Conservation (phyloP, 2,329 filamentous ascomycete genomes). For the Coniochaeta sp. region DNA sequence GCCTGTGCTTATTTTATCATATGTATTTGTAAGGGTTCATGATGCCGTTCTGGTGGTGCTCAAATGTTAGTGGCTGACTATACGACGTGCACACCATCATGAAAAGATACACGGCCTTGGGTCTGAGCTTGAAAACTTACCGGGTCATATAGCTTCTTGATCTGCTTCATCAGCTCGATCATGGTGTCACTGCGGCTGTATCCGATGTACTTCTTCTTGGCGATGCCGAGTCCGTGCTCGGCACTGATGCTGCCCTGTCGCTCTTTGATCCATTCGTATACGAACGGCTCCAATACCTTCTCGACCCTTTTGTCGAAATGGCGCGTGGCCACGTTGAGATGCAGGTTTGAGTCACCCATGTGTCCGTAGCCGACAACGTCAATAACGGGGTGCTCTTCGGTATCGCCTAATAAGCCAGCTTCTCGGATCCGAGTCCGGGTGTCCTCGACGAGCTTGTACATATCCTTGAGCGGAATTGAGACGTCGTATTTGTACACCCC, state of each 20-base stretch:
- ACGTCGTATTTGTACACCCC: constrained; percentile 99
- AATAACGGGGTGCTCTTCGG: constrained; percentile 70
- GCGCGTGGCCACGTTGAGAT: constrained; percentile 81
- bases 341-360: constrained; percentile 95
- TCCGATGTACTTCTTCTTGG: constrained; percentile 92
- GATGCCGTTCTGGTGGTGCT: constrained; percentile 76
- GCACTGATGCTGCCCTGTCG: constrained; percentile 90
- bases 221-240: constrained; percentile 87
- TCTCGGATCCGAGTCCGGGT: constrained; percentile 64
- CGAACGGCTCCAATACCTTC: constrained; percentile 81
- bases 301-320: constrained; percentile 85
- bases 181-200: constrained; percentile 88
- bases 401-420: constrained; percentile 70
- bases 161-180: constrained; percentile 86
- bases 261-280: constrained; percentile 94
- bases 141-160: constrained; percentile 91
- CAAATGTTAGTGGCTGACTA: constrained; percentile 10
- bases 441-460: constrained; percentile 88
- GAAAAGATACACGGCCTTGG: background rate
- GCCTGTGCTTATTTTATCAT: constrained; percentile 23
- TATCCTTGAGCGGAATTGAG: constrained; percentile 80
- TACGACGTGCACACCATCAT: constrained; percentile 1
- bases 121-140: constrained; percentile 46
- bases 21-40: constrained; percentile 99
- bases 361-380: constrained; percentile 95